Evolutionary conservation across 1,284 basidiomycete species (phyloP).

Genomic region (Trametes hirsuta): DNA sequence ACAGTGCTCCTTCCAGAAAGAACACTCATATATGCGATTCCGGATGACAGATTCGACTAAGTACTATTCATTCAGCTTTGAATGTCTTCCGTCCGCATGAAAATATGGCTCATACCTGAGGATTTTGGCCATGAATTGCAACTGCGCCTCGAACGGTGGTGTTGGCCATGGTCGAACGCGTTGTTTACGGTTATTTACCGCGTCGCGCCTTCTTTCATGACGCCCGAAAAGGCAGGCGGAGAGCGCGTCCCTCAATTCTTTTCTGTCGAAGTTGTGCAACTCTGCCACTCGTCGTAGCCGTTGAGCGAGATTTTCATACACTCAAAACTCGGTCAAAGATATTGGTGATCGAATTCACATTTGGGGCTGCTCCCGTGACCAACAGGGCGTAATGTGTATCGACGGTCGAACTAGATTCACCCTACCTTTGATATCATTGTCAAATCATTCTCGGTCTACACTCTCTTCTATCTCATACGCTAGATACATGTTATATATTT

Average conservation of each 20-base stretch:
- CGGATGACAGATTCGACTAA: conserved; percentile 97
- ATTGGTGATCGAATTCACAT: too few species aligned
- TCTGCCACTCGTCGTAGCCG: too few species aligned
- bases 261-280: not conserved
- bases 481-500: too few species aligned
- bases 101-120: conserved; percentile 58
- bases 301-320: too few species aligned
- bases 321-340: too few species aligned
- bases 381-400: too few species aligned
- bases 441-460: too few species aligned
- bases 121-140: conserved; percentile 93
- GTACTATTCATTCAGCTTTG: conserved; percentile 60
- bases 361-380: too few species aligned
- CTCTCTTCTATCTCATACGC: too few species aligned
- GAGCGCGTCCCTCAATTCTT: not conserved
- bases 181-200: conserved; percentile 31
- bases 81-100: conserved; percentile 8
- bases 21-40: conserved; percentile 93
- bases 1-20: conserved; percentile 97
- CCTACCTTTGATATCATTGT: too few species aligned
- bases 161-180: conserved; percentile 73
- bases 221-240: not conserved
- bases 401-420: too few species aligned
- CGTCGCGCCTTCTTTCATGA: not conserved
- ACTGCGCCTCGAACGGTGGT: conserved; percentile 83